phyloP scores from a whole-genome alignment of 2,329 filamentous ascomycete species.

The Xylaria sp. region DNA sequence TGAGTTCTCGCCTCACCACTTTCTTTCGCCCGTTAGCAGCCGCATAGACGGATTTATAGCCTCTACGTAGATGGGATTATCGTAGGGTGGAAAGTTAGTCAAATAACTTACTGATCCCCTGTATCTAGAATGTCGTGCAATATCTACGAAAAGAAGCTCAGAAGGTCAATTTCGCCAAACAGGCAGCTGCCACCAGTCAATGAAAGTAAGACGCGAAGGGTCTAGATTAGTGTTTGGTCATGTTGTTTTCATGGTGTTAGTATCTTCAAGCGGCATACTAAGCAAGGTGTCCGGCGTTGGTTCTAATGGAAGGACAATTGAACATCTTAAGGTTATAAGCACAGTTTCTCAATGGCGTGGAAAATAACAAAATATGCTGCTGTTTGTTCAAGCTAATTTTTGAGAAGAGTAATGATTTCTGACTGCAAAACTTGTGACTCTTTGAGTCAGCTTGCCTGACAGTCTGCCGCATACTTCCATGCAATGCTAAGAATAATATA shows the following conservation, averaged over 20 bases:
- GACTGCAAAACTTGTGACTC: not conserved
- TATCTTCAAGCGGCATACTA: not conserved
- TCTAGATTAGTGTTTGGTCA: not conserved
- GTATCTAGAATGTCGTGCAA: constrained; percentile 67
- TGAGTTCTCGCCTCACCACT: constrained; percentile 59
- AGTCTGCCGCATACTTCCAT: constrained; percentile 1
- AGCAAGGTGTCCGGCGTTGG: constrained; percentile 38
- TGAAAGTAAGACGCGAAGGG: not conserved
- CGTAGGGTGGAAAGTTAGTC: not conserved
- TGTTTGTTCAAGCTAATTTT: constrained; percentile 8
- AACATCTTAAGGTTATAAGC: not conserved
- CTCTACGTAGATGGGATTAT: not conserved
- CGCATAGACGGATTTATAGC: not conserved
- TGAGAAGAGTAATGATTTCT: constrained; percentile 10
- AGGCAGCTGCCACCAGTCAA: constrained; percentile 35
- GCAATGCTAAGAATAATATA: constrained; percentile 23
- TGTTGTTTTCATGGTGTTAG: not conserved
- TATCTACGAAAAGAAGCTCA: constrained; percentile 69
- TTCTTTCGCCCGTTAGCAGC: not conserved
- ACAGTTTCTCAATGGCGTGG: not conserved
- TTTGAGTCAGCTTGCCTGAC: not conserved
- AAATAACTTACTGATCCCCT: not conserved
- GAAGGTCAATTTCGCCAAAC: constrained; percentile 56
- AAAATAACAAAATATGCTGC: constrained; percentile 16
- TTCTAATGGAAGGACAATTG: not conserved